Conservation (phyloP, 2,329 filamentous ascomycete genomes). For the Ustulina deusta region DNA sequence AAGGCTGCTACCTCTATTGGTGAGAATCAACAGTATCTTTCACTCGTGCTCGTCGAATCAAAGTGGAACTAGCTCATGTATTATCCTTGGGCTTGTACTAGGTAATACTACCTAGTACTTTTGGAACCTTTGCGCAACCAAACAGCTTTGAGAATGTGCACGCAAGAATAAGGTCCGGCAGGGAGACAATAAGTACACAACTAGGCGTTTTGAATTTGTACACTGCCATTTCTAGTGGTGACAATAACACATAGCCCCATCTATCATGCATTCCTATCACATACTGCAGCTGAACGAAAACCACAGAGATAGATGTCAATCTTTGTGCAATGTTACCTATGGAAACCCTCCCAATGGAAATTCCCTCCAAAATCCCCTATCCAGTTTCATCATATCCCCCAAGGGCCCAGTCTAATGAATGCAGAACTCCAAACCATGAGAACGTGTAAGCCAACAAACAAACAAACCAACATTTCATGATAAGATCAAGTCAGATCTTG, state of each 20-base stretch:
- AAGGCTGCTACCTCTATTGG: not conserved
- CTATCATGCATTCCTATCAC: not conserved
- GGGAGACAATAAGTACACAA: not conserved
- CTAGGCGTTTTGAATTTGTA: not conserved
- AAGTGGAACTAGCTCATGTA: not conserved
- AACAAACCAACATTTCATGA: not conserved
- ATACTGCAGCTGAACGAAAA: not conserved
- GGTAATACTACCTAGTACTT: not conserved
- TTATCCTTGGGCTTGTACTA: not conserved
- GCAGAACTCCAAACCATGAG: not conserved
- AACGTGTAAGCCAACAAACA: not conserved
- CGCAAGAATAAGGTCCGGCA: not conserved
- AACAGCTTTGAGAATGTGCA: not conserved
- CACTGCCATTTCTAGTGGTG: not conserved
- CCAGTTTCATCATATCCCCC: not conserved
- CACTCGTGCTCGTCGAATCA: not conserved
- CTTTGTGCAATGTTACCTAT: not conserved
- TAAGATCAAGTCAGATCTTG: conserved; percentile 51
- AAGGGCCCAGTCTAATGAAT: not conserved
- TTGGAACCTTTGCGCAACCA: no score
- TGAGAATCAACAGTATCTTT: not conserved
- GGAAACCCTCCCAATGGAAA: not conserved
- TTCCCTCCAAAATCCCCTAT: not conserved
- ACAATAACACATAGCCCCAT: not conserved
- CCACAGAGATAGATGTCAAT: not conserved